A percentile compares a stretch with the other conserved stretches of the same genome.
Evolutionary conservation across 2,329 filamentous ascomycete genomes (phyloP).

Genomic region (Pseudogymnoascus sp.): DNA sequence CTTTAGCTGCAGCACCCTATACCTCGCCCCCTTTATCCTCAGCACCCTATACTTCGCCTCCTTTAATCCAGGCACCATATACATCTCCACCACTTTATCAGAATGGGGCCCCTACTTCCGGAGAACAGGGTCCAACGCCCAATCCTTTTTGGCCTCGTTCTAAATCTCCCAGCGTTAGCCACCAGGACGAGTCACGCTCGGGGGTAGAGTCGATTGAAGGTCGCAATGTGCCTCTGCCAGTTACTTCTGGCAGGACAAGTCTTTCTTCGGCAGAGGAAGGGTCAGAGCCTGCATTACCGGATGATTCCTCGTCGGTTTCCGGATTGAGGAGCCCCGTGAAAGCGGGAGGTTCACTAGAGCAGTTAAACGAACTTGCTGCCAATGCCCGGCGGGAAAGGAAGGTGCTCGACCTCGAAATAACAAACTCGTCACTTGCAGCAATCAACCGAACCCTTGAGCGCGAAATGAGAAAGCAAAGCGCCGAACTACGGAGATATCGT

Average conservation of each 20-base stretch:
- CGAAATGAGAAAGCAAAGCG: slow-evolving; percentile 82
- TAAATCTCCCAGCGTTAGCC: neutral
- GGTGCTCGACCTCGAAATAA: slow-evolving; percentile 92
- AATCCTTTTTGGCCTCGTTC: neutral
- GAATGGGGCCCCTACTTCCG: neutral
- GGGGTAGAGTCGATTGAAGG: neutral
- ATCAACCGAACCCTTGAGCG: slow-evolving; percentile 91
- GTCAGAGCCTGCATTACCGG: neutral
- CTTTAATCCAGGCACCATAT: neutral
- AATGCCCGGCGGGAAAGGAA: slow-evolving; percentile 88
- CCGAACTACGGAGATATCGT: slow-evolving; percentile 76
- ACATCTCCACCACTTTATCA: neutral
- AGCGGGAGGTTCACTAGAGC: slow-evolving; percentile 44
- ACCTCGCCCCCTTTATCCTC: neutral
- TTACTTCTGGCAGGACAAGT: neutral
- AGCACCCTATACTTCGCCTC: neutral
- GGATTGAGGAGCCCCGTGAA: slow-evolving; percentile 45
- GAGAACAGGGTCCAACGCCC: neutral
- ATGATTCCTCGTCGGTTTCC: neutral
- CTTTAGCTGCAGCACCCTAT: neutral
- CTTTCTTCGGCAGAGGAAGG: neutral
- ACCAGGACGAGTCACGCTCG: neutral
- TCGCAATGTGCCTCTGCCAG: neutral
- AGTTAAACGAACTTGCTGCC: slow-evolving; percentile 68
- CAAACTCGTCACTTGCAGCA: slow-evolving; percentile 85